Evolutionary conservation across 306 rosid species (phyloP).

Genomic region (Acacia melanoxylon): DNA sequence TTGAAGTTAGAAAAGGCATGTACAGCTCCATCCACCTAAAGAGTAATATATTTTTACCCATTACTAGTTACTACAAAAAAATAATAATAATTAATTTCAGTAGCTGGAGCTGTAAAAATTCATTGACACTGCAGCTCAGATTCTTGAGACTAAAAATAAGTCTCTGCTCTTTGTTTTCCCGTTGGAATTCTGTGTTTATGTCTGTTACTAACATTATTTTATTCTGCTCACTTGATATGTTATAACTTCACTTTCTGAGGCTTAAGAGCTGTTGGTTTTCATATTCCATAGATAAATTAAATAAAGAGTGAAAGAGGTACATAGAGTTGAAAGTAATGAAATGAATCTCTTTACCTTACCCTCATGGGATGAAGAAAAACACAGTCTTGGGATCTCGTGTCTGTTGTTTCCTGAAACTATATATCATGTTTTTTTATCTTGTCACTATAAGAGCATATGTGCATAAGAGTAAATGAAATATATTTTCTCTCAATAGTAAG

Average conservation of each 20-base stretch:
- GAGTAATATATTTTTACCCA: neutral
- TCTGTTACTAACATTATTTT: neutral
- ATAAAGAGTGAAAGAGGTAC: neutral
- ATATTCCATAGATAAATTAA: neutral
- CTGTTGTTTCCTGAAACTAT: neutral
- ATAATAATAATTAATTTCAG: neutral
- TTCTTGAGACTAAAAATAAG: neutral
- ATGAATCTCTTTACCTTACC: neutral
- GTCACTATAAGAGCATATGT: neutral
- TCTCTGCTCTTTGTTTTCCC: conserved; percentile 5
- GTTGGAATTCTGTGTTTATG: conserved; percentile 7
- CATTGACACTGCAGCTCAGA: neutral
- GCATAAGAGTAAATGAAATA: neutral
- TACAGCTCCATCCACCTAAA: neutral
- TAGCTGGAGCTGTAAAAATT: neutral
- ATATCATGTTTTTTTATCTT: neutral
- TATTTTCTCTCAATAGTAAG: conserved; percentile 21
- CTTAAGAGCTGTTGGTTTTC: neutral
- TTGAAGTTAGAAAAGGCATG: conserved; percentile 6
- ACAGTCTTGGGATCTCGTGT: neutral
- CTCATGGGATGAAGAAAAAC: neutral
- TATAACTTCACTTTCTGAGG: neutral
- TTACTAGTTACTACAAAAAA: neutral
- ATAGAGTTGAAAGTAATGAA: neutral
- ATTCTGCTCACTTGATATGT: neutral